These are phyloP conservation scores for Suillus variegatus DNA, from an alignment of 768 basidiomycete species.

Conservation along the genomic window DNA sequence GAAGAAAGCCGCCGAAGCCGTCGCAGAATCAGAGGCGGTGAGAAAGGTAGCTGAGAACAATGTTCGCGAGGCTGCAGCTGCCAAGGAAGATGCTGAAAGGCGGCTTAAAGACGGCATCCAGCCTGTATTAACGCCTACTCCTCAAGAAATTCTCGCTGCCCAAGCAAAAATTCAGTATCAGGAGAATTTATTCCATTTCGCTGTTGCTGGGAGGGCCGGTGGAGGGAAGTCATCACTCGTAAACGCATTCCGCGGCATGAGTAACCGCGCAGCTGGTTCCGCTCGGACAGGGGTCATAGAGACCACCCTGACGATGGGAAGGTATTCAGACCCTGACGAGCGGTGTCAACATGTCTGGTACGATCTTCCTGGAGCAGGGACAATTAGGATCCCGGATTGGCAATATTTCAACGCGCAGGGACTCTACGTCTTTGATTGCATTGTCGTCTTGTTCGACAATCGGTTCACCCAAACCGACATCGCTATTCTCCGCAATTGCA, in stretches of 20 bases:
- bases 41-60: not conserved
- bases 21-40: not conserved
- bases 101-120: conserved; percentile 16
- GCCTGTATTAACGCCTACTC: conserved; percentile 18
- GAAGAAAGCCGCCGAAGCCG: conserved; percentile 1
- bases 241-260: conserved; percentile 30
- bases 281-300: conserved; percentile 27
- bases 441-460: conserved; percentile 18
- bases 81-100: conserved; percentile 11
- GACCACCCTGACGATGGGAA: conserved; percentile 19
- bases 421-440: conserved; percentile 21
- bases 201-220: conserved; percentile 27
- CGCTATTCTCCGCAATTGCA: conserved; percentile 15
- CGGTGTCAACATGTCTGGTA: conserved; percentile 24
- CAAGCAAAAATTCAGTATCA: conserved; percentile 10
- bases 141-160: conserved; percentile 13
- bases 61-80: conserved; percentile 2
- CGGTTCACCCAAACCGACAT: conserved; percentile 18
- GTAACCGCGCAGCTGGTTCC: conserved; percentile 17
- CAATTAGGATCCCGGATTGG: conserved; percentile 24
- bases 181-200: conserved; percentile 28
- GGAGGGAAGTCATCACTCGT: conserved; percentile 33
- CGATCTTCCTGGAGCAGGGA: conserved; percentile 32
- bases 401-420: conserved; percentile 31
- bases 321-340: conserved; percentile 25